Percentiles rank a stretch among this genome's conserved stretches.
Evolutionary conservation across 768 basidiomycete genomes (phyloP).

Genomic region (Heimioporus sp.): DNA sequence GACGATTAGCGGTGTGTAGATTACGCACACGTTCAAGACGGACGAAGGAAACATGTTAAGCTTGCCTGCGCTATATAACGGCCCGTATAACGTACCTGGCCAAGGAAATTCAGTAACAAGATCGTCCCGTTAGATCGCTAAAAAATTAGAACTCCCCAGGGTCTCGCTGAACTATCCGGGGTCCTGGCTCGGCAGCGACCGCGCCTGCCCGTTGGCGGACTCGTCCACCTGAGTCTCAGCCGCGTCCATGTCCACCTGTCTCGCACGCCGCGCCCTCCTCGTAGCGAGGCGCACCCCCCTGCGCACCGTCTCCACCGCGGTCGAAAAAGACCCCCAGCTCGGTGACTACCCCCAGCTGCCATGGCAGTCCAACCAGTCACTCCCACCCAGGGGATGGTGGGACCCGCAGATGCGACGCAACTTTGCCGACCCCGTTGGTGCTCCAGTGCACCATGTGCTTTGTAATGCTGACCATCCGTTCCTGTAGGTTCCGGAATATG

Average conservation of each 20-base stretch:
- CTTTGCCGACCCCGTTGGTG: constrained; percentile 71
- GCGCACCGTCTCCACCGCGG: constrained; percentile 13
- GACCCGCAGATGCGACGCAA: constrained; percentile 77
- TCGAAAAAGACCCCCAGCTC: constrained; percentile 61
- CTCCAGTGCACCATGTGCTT: constrained; percentile 7
- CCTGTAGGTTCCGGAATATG: constrained; percentile 70
- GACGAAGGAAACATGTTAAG: constrained; percentile 6
- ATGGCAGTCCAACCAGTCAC: constrained; percentile 59
- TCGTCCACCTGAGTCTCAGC: too few species aligned
- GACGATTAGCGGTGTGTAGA: constrained; percentile 17
- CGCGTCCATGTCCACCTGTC: too few species aligned
- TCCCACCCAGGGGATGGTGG: constrained; percentile 69
- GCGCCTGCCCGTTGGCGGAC: too few species aligned
- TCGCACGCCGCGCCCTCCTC: too few species aligned
- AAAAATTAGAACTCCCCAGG: too few species aligned
- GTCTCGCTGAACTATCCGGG: constrained; percentile 13
- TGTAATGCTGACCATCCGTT: constrained; percentile 10
- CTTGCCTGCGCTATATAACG: constrained; percentile 16
- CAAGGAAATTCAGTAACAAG: too few species aligned
- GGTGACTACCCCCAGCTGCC: constrained; percentile 74
- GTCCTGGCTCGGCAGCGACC: constrained; percentile 8
- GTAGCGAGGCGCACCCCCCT: constrained; percentile 17
- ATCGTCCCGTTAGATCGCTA: too few species aligned
- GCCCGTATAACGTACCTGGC: constrained; percentile 2
- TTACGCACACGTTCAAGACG: constrained; percentile 20